phyloP scores from a whole-genome alignment of 306 rosid species.

The Vigna mungo region DNA sequence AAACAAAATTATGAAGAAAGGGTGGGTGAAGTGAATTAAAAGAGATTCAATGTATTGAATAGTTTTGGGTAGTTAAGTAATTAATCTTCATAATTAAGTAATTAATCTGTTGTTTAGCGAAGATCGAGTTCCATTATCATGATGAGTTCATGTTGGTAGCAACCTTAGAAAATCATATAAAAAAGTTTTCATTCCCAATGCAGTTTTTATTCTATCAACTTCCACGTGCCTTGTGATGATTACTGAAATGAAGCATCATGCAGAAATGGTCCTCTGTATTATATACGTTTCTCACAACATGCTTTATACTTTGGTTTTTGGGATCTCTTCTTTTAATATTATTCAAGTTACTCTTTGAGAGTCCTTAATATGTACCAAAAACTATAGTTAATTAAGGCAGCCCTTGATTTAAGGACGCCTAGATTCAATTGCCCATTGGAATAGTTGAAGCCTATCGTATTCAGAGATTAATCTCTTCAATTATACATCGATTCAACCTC shows the following conservation, averaged over 20 bases:
- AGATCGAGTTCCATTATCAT: conserved; percentile 46
- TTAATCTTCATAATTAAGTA: not conserved
- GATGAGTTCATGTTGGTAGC: conserved; percentile 52
- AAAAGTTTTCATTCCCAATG: conserved; percentile 32
- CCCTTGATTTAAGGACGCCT: conserved; percentile 47
- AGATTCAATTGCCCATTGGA: conserved; percentile 28
- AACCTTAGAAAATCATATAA: conserved; percentile 39
- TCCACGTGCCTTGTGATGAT: conserved; percentile 65
- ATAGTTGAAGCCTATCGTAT: not conserved
- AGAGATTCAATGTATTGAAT: conserved; percentile 30
- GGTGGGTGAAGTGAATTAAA: not conserved
- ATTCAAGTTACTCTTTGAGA: conserved; percentile 24
- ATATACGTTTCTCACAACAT: not conserved
- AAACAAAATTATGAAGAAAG: conserved; percentile 2
- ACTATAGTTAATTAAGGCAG: not conserved
- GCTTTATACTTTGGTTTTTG: conserved; percentile 31
- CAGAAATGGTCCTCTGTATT: conserved; percentile 27
- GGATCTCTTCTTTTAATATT: conserved; percentile 33
- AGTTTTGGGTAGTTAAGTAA: not conserved
- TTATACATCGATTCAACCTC: no score
- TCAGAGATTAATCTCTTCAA: no score
- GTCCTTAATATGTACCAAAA: conserved; percentile 1
- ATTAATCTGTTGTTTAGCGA: not conserved
- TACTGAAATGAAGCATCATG: conserved; percentile 38
- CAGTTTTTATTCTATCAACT: conserved; percentile 39